Evolutionary conservation across 164 flowering plant species (phyloP), one percentile per base, ranked within the genome.

Genomic region (Sedum album): DNA sequence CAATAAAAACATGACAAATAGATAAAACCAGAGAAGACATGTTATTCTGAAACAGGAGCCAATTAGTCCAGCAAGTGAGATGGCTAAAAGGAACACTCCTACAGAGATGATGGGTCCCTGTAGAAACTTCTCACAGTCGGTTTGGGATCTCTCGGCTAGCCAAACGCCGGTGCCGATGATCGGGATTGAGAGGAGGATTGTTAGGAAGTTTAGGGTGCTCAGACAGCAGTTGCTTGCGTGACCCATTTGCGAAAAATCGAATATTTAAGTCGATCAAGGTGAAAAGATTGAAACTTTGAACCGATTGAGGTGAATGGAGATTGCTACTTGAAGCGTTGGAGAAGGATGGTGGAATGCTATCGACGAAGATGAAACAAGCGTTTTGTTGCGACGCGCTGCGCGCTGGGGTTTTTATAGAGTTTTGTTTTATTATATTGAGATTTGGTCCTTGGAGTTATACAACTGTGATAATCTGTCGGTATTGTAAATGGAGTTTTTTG

Each of bases 101-200:
- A 82, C 13, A 5, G 71, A 76, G n/a, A 84, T 74, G 6, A 81
- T 13, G 3, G 88, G 88, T 39, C 72, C 75, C 25, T 80, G 79
- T 6, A 86, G 60, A 21, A 76, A 76, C 69, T 72, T 73, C 69
- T 76, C 83, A 69, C 90, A 86, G 53, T 77, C 79, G 21, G 83
- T 75, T 71, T 75, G 83, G 4, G 73, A 76, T 21, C 53, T 53
- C 33, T 57, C 20, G 35, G 83, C 76, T 9, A 87, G 82, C 92
- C 92, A 87, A 28, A 85, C 78, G 0, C 92, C 92, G 36, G 70
- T 82, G 44, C 71, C 80, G 49, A 87, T 72, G 72, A 85, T 87
- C 15, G 90, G 87, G 66, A 87, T 69, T 20, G 92, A 87, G 66
- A 85, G 80, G 42, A 87, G 76, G 73, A 85, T 74, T 11, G 87